These are phyloP conservation scores for Aspergillus hancockii DNA, from an alignment of 495 filamentous ascomycete genomes.

Conservation along the genomic window DNA sequence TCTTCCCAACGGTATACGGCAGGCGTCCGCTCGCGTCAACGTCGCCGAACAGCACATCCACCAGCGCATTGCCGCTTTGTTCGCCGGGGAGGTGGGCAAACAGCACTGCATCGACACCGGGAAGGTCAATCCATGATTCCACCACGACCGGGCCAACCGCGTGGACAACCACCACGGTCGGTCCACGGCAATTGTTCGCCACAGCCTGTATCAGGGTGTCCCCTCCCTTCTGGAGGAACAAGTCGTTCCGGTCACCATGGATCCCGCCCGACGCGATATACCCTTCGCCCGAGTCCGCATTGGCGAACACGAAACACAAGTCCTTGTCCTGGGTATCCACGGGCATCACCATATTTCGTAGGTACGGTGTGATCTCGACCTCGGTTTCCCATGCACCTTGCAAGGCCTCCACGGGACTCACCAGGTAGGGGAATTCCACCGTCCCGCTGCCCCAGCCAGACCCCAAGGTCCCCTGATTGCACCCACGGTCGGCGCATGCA, in stretches of 20 bases:
- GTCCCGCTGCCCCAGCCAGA: slow-evolving; percentile 91
- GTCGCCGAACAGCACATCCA: slow-evolving; percentile 82
- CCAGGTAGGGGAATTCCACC: slow-evolving; percentile 82
- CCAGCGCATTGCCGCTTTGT: slow-evolving; percentile 83
- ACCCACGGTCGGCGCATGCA: slow-evolving; percentile 70
- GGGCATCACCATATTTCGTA: slow-evolving; percentile 55
- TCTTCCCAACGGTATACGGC: slow-evolving; percentile 88
- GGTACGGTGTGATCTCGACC: slow-evolving; percentile 60
- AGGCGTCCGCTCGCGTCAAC: slow-evolving; percentile 84
- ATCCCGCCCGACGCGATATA: slow-evolving; percentile 64
- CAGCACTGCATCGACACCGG: slow-evolving; percentile 77
- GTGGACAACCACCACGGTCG: slow-evolving; percentile 85
- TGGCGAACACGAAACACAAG: slow-evolving; percentile 65
- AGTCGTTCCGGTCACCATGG: slow-evolving; percentile 79
- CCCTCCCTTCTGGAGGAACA: slow-evolving; percentile 75
- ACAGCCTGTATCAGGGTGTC: slow-evolving; percentile 72
- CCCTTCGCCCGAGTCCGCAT: slow-evolving; percentile 64
- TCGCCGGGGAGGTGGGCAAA: slow-evolving; percentile 88
- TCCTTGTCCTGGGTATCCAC: slow-evolving; percentile 54
- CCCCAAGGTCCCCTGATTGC: slow-evolving; percentile 81
- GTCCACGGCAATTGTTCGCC: slow-evolving; percentile 69
- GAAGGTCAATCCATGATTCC: slow-evolving; percentile 81
- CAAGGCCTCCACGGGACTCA: slow-evolving; percentile 70
- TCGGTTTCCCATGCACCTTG: slow-evolving; percentile 57
- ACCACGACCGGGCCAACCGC: slow-evolving; percentile 84